Percentiles rank a stretch among this genome's conserved stretches.
These are phyloP conservation scores for Aureoboletus auriporus DNA, from an alignment of 768 basidiomycete species.

Conservation along the genomic window DNA sequence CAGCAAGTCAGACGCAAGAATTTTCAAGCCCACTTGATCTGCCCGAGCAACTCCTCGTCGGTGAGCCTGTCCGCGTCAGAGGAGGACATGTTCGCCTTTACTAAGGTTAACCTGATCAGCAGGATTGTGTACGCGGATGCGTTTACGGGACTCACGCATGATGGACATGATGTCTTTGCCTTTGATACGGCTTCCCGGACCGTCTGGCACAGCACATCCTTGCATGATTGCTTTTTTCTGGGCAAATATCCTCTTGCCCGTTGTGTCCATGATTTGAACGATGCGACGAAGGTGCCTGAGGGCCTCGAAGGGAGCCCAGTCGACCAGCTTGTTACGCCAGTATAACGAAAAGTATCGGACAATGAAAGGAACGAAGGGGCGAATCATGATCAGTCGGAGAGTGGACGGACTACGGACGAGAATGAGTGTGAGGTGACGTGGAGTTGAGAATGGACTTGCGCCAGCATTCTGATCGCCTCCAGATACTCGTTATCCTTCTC, in stretches of 20 bases:
- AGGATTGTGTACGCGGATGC: neutral
- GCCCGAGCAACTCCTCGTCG: slow-evolving; percentile 35
- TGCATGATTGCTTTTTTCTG: slow-evolving; percentile 27
- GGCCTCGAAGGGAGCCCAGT: slow-evolving; percentile 28
- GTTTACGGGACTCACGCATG: slow-evolving; percentile 28
- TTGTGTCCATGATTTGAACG: slow-evolving; percentile 28
- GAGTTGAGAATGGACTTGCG: slow-evolving; percentile 19
- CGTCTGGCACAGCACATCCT: slow-evolving; percentile 6
- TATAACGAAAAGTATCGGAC: slow-evolving; percentile 25
- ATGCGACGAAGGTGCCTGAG: slow-evolving; percentile 25
- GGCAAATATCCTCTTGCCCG: slow-evolving; percentile 24
- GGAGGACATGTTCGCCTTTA: slow-evolving; percentile 31
- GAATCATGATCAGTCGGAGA: slow-evolving; percentile 25
- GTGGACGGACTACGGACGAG: slow-evolving; percentile 19
- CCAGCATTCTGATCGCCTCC: slow-evolving; percentile 26
- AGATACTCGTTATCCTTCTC: slow-evolving; percentile 25
- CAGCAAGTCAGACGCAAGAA: neutral
- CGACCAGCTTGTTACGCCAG: slow-evolving; percentile 32
- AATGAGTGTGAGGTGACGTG: neutral
- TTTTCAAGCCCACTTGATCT: slow-evolving; percentile 32
- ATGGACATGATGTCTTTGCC: slow-evolving; percentile 38
- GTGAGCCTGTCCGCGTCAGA: slow-evolving; percentile 29
- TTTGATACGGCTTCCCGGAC: slow-evolving; percentile 10
- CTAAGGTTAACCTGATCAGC: slow-evolving; percentile 14
- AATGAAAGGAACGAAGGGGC: slow-evolving; percentile 30